These are phyloP conservation scores for Yarrowia porcina DNA, from an alignment of 805 yeast species.

Conservation along the genomic window DNA sequence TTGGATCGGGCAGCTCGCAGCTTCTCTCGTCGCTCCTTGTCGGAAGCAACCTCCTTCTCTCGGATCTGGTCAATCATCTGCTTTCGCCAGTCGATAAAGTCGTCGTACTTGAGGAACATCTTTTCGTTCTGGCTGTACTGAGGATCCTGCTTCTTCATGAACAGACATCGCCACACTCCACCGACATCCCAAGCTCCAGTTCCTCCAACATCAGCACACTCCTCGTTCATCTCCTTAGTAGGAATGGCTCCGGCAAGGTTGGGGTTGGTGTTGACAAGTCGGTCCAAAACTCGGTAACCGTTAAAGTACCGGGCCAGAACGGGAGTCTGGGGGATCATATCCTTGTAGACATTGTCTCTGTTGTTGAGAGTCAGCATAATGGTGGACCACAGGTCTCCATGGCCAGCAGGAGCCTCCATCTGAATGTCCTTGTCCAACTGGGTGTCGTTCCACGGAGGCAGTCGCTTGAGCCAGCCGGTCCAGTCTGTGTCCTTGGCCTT, in stretches of 20 bases:
- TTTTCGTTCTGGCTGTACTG: background rate
- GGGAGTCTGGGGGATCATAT: constrained; percentile 18
- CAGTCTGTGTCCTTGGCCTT: constrained; percentile 6
- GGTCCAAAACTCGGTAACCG: constrained; percentile 21
- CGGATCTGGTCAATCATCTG: constrained; percentile 25
- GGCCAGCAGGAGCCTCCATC: background rate
- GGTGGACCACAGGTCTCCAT: constrained; percentile 20
- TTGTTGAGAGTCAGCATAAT: constrained; percentile 3
- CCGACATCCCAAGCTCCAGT: constrained; percentile 74
- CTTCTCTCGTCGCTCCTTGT: constrained; percentile 20
- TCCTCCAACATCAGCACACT: constrained; percentile 66
- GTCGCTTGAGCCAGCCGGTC: constrained; percentile 12
- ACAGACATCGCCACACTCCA: constrained; percentile 89
- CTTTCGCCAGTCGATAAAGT: constrained; percentile 26
- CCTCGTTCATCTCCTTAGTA: constrained; percentile 35
- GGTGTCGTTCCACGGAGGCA: background rate
- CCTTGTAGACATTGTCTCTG: background rate
- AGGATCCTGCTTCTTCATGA: constrained; percentile 35
- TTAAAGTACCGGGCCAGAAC: constrained; percentile 20
- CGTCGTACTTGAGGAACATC: constrained; percentile 25
- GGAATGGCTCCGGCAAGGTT: constrained; percentile 23
- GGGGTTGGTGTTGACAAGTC: constrained; percentile 15
- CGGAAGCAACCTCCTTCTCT: constrained; percentile 10
- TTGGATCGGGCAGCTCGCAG: background rate
- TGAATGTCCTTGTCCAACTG: background rate